Conservation (phyloP, 2,329 filamentous ascomycete genomes). For the Paradendryphiella salina region DNA sequence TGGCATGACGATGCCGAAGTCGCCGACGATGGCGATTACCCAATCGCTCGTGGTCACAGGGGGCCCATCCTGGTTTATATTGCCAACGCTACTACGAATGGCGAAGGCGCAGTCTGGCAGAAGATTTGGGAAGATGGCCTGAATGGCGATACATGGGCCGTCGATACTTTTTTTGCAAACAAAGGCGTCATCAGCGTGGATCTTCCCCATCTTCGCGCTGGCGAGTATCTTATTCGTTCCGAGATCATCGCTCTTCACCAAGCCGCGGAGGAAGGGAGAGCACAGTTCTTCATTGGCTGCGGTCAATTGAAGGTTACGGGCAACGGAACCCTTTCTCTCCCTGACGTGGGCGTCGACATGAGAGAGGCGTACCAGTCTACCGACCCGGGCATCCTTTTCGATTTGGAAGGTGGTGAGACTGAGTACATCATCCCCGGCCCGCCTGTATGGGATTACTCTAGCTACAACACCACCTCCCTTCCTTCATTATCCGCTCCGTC, state of each 20-base stretch:
- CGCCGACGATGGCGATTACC: slow-evolving; percentile 52
- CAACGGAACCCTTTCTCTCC: slow-evolving; percentile 32
- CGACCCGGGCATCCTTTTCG: slow-evolving; percentile 48
- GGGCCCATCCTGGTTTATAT: slow-evolving; percentile 59
- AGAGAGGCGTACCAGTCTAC: slow-evolving; percentile 48
- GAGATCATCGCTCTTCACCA: slow-evolving; percentile 53
- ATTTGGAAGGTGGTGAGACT: slow-evolving; percentile 44
- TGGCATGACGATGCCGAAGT: slow-evolving; percentile 51
- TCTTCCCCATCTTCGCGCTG: slow-evolving; percentile 45
- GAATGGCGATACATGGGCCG: slow-evolving; percentile 42
- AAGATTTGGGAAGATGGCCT: slow-evolving; percentile 49
- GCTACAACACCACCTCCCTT: slow-evolving; percentile 17
- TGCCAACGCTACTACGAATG: slow-evolving; percentile 49
- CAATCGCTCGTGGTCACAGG: slow-evolving; percentile 57
- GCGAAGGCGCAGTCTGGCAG: slow-evolving; percentile 56
- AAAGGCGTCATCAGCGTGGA: slow-evolving; percentile 47
- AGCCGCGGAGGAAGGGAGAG: slow-evolving; percentile 37
- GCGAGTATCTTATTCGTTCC: slow-evolving; percentile 49
- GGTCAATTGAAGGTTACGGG: slow-evolving; percentile 47
- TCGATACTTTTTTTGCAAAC: slow-evolving; percentile 46
- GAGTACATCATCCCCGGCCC: slow-evolving; percentile 49
- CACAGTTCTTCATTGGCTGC: slow-evolving; percentile 52
- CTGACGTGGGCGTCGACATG: slow-evolving; percentile 50
- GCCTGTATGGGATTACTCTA: slow-evolving; percentile 35
- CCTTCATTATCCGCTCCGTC: slow-evolving; percentile 5